Base-by-base conservation (phyloP, 805 yeast genomes). In the Saturnispora sanitii region DNA sequence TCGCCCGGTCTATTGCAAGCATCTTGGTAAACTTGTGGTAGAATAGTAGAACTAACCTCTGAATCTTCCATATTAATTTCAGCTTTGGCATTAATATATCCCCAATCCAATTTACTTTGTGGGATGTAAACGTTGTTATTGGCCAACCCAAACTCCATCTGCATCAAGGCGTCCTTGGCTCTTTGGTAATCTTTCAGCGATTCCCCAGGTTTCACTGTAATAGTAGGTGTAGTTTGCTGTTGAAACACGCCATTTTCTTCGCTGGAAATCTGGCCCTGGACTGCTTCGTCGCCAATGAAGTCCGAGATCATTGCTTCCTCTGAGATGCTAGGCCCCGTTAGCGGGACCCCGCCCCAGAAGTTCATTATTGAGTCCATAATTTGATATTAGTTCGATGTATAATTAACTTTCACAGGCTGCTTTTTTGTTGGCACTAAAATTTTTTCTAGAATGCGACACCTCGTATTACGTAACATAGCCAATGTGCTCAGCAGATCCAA, bases 101-200 rank as follows among this genome's bases (percentile, higher is more conserved):
- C 35, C 25, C 43, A 48, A 3, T 44, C 47, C 12, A 41, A 0
- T 65, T 71, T 40, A 7, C 68, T 62, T 37, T 61, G 57, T 31
- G 37, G 42, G 13, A 37, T 34, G 35, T 39, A 35, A 25, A 35
- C 30, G 28, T 21, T 37, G 27, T 33, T 35, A 16, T 17, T 20
- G 11, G 12, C 50, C 65, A 30, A 20, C 2, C 82, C 82, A 53
- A 77, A 77, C 46, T 72, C 71, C 42, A 76, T 57, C 40, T 68
- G 68, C 49, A 75, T 60, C 15, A 76, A 53, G 50, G 70, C 74
- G 31, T 66, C 66, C 45, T 79, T 62, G 16, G 76, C 66, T 6
- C 50, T 49, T 20, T 71, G 75, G 49, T 65, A 72, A 22, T 42
- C 31, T 33, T 52, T 51, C 35, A 58, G 49, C 36, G 60, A 64